Percentiles rank a stretch among this genome's conserved stretches.
Conservation (phyloP, 208 protist genomes). For the Acanthamoeba culbertsoni region DNA sequence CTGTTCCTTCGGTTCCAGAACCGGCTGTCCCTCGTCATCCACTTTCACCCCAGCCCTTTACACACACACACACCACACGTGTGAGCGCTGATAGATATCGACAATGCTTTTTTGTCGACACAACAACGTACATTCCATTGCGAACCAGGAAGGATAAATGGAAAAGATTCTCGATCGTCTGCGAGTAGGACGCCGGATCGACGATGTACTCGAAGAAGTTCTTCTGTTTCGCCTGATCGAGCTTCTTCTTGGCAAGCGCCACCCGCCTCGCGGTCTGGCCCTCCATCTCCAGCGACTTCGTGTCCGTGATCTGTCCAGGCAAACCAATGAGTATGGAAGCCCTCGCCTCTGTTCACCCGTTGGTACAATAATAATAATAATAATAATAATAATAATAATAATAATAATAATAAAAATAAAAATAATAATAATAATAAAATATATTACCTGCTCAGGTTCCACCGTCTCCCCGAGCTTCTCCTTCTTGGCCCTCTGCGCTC, state of each 20-base stretch:
- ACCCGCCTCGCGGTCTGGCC: constrained; percentile 32
- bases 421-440: not conserved
- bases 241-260: not conserved
- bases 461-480: constrained; percentile 35
- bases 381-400: no score
- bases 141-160: constrained; percentile 42
- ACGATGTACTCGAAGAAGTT: constrained; percentile 41
- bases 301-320: constrained; percentile 50
- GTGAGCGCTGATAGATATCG: not conserved
- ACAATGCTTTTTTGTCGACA: not conserved
- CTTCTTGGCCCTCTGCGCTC: not conserved
- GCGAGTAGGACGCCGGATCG: constrained; percentile 28
- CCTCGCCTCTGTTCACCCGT: no score
- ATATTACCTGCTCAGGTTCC: not conserved
- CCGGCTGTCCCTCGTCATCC: not conserved
- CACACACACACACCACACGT: not conserved
- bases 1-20: not conserved
- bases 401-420: no score
- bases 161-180: constrained; percentile 46
- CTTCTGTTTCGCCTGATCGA: not conserved
- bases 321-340: no score
- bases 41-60: not conserved
- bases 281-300: constrained; percentile 17
- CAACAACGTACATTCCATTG: not conserved
- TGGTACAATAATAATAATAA: no score